These are phyloP conservation scores for Talaromyces liani DNA, from an alignment of 495 filamentous ascomycete species.

Conservation along the genomic window DNA sequence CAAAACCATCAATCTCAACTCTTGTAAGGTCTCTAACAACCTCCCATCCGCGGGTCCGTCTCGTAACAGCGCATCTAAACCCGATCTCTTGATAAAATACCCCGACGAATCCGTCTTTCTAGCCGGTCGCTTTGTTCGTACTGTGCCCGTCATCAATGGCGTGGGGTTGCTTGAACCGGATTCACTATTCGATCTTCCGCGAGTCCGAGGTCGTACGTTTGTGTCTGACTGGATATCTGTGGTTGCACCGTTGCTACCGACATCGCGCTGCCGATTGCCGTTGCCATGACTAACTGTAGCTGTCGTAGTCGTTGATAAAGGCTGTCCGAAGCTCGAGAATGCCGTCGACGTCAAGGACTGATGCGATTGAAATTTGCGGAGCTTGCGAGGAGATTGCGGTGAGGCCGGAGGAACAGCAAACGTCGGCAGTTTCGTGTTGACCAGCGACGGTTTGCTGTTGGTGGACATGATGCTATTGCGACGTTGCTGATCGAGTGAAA, in stretches of 20 bases:
- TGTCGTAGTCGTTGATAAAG: conserved; percentile 24
- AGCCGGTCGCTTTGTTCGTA: conserved; percentile 37
- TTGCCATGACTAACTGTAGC: conserved; percentile 14
- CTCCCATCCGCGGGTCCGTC: conserved; percentile 62
- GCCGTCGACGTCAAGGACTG: conserved; percentile 38
- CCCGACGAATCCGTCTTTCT: conserved; percentile 49
- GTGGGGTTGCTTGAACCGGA: conserved; percentile 36
- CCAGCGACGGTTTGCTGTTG: neutral
- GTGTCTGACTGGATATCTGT: conserved; percentile 19
- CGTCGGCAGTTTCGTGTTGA: conserved; percentile 16
- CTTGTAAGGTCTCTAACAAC: conserved; percentile 56
- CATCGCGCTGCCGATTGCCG: conserved; percentile 18
- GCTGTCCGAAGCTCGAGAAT: conserved; percentile 44
- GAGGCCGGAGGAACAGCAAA: conserved; percentile 30
- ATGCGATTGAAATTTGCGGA: conserved; percentile 48
- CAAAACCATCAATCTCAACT: conserved; percentile 68
- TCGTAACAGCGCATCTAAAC: conserved; percentile 55
- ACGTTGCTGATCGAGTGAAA: neutral
- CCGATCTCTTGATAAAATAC: conserved; percentile 51
- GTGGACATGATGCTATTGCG: neutral
- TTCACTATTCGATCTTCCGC: conserved; percentile 70
- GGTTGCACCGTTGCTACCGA: conserved; percentile 16
- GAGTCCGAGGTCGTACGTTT: conserved; percentile 41
- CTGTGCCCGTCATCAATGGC: conserved; percentile 14
- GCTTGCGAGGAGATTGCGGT: conserved; percentile 39